Evolutionary conservation across 768 basidiomycete genomes (phyloP).

Genomic region (Lentinula sp.): DNA sequence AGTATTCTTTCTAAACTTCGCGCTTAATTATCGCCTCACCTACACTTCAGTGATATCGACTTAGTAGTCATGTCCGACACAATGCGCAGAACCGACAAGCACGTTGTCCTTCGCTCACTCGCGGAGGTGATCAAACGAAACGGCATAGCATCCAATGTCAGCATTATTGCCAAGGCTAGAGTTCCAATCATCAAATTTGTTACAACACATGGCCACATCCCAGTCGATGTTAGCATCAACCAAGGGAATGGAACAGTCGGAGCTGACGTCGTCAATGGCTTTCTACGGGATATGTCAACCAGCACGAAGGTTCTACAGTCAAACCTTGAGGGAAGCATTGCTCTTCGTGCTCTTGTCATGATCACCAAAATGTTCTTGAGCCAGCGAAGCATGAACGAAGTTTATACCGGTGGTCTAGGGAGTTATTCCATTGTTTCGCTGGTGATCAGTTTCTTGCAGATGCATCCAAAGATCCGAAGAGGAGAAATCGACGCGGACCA

Average conservation of each 20-base stretch:
- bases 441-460: slow-evolving; percentile 91
- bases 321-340: slow-evolving; percentile 67
- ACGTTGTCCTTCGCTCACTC: slow-evolving; percentile 66
- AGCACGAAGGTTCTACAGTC: slow-evolving; percentile 49
- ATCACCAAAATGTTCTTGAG: slow-evolving; percentile 87
- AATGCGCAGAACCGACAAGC: slow-evolving; percentile 68
- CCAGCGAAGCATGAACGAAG: slow-evolving; percentile 94
- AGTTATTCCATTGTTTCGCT: slow-evolving; percentile 93
- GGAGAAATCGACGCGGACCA: slow-evolving; percentile 82
- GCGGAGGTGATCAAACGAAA: slow-evolving; percentile 72
- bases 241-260: neutral
- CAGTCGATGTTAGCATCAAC: slow-evolving; percentile 1
- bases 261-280: neutral
- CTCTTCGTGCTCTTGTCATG: slow-evolving; percentile 77
- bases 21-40: slow-evolving; percentile 11
- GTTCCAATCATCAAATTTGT: slow-evolving; percentile 97
- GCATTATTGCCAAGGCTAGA: slow-evolving; percentile 87
- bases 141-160: slow-evolving; percentile 71
- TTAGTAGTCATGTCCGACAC: slow-evolving; percentile 78
- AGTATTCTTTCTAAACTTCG: slow-evolving; percentile 18
- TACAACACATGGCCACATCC: slow-evolving; percentile 33
- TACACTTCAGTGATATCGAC: slow-evolving; percentile 77
- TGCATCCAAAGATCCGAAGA: slow-evolving; percentile 90
- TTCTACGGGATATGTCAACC: slow-evolving; percentile 1
- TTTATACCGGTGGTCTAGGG: slow-evolving; percentile 93